Percentiles rank a stretch among this genome's conserved stretches.
Conservation (phyloP, 345 rosid species). For the Murraya paniculata region DNA sequence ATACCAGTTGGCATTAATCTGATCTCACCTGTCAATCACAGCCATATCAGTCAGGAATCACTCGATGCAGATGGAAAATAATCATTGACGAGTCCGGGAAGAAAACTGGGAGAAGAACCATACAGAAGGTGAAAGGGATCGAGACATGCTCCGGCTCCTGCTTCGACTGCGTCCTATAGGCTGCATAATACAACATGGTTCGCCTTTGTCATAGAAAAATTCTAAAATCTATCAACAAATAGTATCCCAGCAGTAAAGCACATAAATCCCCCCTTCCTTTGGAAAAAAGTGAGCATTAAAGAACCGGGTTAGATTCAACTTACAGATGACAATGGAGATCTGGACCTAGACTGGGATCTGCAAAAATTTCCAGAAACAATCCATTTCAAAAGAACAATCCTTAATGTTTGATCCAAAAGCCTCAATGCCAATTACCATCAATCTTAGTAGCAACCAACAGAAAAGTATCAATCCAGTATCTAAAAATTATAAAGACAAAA, state of each 20-base stretch:
- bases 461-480: constrained; percentile 11
- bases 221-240: neutral
- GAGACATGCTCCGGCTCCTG: constrained; percentile 26
- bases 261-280: neutral
- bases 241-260: neutral
- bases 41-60: neutral
- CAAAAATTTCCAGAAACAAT: constrained; percentile 38
- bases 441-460: constrained; percentile 21
- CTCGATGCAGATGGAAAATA: no score
- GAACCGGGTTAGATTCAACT: constrained; percentile 28
- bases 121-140: constrained; percentile 37
- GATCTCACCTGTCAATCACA: constrained; percentile 49
- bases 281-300: neutral
- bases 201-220: neutral
- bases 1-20: constrained; percentile 26
- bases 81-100: neutral
- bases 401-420: constrained; percentile 25
- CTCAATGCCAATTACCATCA: constrained; percentile 17
- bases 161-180: constrained; percentile 19
- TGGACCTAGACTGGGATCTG: constrained; percentile 63
- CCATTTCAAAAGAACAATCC: constrained; percentile 22
- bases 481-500: constrained; percentile 4
- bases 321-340: constrained; percentile 61
- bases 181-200: constrained; percentile 12
- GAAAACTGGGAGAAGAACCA: neutral